These are phyloP conservation scores for Phalaenopsis equestris DNA, from an alignment of 106 monocot species.

Conservation along the genomic window DNA sequence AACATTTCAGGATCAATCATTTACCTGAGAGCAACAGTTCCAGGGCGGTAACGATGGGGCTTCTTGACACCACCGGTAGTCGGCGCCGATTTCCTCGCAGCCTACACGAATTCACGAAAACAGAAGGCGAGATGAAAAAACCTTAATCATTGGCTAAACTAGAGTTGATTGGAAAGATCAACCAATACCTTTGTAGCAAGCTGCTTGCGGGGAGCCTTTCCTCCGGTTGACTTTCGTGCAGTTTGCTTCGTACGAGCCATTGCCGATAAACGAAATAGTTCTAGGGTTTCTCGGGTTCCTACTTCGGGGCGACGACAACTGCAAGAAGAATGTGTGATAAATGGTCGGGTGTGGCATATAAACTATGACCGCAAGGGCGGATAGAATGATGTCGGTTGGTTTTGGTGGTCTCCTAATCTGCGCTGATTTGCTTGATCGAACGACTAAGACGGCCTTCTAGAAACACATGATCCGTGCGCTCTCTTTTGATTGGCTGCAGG, in stretches of 20 bases:
- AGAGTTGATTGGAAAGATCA: too few species aligned
- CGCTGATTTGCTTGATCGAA: background rate
- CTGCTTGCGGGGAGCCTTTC: slow-evolving; percentile 18
- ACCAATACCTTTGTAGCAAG: slow-evolving; percentile 12
- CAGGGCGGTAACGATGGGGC: slow-evolving; percentile 17
- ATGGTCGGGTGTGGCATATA: background rate
- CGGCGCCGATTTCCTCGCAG: slow-evolving; percentile 15
- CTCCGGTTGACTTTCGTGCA: slow-evolving; percentile 18
- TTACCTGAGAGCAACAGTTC: slow-evolving; percentile 16
- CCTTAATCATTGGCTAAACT: background rate
- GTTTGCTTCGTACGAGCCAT: slow-evolving; percentile 22
- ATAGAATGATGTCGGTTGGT: background rate
- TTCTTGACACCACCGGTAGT: slow-evolving; percentile 16
- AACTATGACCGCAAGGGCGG: too few species aligned
- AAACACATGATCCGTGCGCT: slow-evolving; percentile 5
- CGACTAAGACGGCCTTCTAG: background rate
- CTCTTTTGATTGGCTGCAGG: background rate
- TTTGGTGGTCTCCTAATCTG: background rate
- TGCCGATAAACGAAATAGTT: background rate
- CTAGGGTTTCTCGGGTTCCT: background rate
- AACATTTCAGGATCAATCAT: background rate
- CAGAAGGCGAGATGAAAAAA: background rate
- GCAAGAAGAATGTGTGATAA: background rate
- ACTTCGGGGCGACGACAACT: background rate
- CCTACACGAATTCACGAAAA: slow-evolving; percentile 1